Evolutionary conservation across 352 stramenopile genomes (phyloP).

Genomic region (Globisporangium barbulae): DNA sequence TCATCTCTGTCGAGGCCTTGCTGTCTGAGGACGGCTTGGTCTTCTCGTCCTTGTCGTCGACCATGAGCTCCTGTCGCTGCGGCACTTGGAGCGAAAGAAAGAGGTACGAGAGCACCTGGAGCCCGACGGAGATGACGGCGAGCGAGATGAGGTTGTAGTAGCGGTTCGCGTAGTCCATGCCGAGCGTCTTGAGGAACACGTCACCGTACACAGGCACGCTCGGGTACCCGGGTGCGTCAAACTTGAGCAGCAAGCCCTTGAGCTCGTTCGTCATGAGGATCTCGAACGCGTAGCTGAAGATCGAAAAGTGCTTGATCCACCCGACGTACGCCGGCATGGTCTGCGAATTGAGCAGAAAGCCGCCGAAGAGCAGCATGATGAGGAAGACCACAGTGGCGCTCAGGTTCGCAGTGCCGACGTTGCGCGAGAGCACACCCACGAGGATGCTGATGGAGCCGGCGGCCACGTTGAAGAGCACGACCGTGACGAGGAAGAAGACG

Average conservation of each 20-base stretch:
- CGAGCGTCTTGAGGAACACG: conserved; percentile 80
- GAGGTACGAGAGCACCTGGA: conserved; percentile 63
- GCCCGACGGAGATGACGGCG: conserved; percentile 37
- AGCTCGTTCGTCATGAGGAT: conserved; percentile 86
- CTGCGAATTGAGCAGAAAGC: conserved; percentile 84
- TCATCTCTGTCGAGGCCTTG: background rate
- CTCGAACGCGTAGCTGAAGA: conserved; percentile 87
- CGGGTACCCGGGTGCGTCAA: conserved; percentile 74
- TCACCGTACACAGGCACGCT: conserved; percentile 76
- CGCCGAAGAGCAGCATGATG: conserved; percentile 83
- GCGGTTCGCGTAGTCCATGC: conserved; percentile 75
- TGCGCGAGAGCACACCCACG: conserved; percentile 58
- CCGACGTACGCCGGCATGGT: conserved; percentile 62
- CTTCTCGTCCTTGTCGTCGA: conserved; percentile 1
- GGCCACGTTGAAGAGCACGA: conserved; percentile 82
- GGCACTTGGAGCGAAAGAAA: conserved; percentile 70
- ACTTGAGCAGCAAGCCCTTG: conserved; percentile 69
- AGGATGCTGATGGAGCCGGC: conserved; percentile 74
- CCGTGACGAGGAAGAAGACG: conserved; percentile 57
- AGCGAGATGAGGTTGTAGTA: conserved; percentile 69
- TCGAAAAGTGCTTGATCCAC: conserved; percentile 78
- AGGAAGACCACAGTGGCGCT: conserved; percentile 69
- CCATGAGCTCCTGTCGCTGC: conserved; percentile 32
- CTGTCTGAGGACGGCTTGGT: background rate
- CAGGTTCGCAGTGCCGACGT: conserved; percentile 71